These are phyloP conservation scores for Leishmania mexicana DNA, from an alignment of 208 protist genomes.

Conservation along the genomic window DNA sequence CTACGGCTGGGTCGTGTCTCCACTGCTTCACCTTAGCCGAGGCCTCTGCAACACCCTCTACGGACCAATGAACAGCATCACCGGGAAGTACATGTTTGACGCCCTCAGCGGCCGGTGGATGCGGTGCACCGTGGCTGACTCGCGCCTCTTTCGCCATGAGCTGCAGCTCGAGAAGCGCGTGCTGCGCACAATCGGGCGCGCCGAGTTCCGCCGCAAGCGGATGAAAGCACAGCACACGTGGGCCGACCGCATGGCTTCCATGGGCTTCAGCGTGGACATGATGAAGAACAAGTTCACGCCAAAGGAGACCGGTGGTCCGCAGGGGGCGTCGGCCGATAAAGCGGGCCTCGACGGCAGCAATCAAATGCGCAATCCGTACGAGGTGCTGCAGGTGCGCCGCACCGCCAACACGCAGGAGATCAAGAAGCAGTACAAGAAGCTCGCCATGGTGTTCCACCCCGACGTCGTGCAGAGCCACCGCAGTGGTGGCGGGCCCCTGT, in stretches of 20 bases:
- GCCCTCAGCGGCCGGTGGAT: constrained; percentile 72
- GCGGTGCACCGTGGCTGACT: constrained; percentile 54
- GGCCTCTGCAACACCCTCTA: constrained; percentile 71
- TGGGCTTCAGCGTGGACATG: constrained; percentile 82
- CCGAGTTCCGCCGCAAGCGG: constrained; percentile 73
- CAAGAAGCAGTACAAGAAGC: constrained; percentile 87
- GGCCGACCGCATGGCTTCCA: constrained; percentile 51
- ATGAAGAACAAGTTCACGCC: constrained; percentile 38
- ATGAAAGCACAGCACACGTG: constrained; percentile 68
- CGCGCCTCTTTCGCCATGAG: constrained; percentile 43
- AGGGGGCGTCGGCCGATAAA: neutral
- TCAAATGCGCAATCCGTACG: constrained; percentile 62
- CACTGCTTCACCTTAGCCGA: constrained; percentile 60
- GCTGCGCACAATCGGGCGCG: constrained; percentile 72
- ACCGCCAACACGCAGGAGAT: constrained; percentile 65
- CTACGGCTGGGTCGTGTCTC: constrained; percentile 74
- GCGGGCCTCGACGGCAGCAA: constrained; percentile 1
- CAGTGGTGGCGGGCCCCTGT: constrained; percentile 5
- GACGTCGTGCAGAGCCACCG: constrained; percentile 59
- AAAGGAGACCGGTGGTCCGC: neutral
- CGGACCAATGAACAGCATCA: constrained; percentile 64
- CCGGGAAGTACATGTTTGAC: constrained; percentile 74
- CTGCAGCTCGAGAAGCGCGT: constrained; percentile 69
- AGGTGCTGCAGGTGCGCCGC: constrained; percentile 70
- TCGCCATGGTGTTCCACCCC: constrained; percentile 88